Evolutionary conservation across 306 rosid species (phyloP).

Genomic region (Acacia crassicarpa): DNA sequence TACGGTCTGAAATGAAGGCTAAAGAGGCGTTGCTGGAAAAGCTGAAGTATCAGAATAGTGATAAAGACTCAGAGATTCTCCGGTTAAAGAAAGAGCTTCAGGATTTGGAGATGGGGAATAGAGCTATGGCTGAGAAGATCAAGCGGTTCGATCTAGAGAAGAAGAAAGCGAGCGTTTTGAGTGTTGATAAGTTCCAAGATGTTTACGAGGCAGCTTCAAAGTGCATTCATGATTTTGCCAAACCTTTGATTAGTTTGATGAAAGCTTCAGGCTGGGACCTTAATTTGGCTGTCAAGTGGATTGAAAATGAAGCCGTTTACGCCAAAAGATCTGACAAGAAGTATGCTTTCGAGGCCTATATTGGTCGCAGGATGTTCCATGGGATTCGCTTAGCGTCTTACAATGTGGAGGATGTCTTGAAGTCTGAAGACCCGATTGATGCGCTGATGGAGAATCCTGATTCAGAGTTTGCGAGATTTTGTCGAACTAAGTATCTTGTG

Average conservation of each 20-base stretch:
- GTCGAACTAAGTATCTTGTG: slow-evolving; percentile 53
- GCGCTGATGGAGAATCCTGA: slow-evolving; percentile 59
- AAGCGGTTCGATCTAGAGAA: slow-evolving; percentile 44
- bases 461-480: slow-evolving; percentile 73
- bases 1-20: slow-evolving; percentile 46
- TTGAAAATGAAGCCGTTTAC: slow-evolving; percentile 56
- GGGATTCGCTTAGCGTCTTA: slow-evolving; percentile 34
- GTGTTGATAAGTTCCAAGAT: slow-evolving; percentile 47
- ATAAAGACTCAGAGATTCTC: slow-evolving; percentile 50
- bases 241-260: slow-evolving; percentile 74
- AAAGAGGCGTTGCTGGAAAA: slow-evolving; percentile 51
- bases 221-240: slow-evolving; percentile 82
- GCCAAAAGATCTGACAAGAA: slow-evolving; percentile 74
- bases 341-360: slow-evolving; percentile 83
- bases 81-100: slow-evolving; percentile 36
- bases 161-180: slow-evolving; percentile 41
- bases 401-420: slow-evolving; percentile 51
- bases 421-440: slow-evolving; percentile 63
- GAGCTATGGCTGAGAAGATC: slow-evolving; percentile 42
- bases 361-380: slow-evolving; percentile 64
- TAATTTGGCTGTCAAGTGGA: slow-evolving; percentile 55
- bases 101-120: slow-evolving; percentile 50
- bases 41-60: slow-evolving; percentile 52
- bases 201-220: slow-evolving; percentile 52
- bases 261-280: slow-evolving; percentile 90